Percentiles rank a stretch among this genome's conserved stretches.
Conservation (phyloP, 2,329 filamentous ascomycete species). For the Metarhizium robertsii region DNA sequence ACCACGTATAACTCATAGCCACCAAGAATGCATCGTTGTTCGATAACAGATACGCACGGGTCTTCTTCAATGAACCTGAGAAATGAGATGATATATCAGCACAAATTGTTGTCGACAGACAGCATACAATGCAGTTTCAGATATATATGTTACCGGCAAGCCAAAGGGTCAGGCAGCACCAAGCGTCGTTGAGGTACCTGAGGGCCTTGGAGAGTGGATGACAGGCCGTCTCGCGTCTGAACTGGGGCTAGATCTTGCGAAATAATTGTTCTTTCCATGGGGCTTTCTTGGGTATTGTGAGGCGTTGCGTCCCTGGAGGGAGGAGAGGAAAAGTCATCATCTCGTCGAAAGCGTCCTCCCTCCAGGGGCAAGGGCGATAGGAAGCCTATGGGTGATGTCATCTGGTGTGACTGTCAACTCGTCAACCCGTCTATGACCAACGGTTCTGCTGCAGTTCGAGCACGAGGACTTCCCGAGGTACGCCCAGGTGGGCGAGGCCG, state of each 20-base stretch:
- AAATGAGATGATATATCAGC: neutral
- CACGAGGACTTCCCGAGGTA: neutral
- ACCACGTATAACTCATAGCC: conserved; percentile 93
- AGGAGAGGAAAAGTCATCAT: conserved; percentile 5
- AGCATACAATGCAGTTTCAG: neutral
- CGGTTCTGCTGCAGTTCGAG: neutral
- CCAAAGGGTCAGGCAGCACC: conserved; percentile 50
- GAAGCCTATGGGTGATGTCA: conserved; percentile 9
- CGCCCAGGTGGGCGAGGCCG: conserved; percentile 3
- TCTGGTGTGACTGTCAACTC: neutral
- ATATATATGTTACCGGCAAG: conserved; percentile 35
- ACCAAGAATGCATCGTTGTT: conserved; percentile 58
- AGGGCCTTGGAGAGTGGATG: conserved; percentile 9
- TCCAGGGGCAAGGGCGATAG: conserved; percentile 6
- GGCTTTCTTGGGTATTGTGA: neutral
- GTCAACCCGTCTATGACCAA: neutral
- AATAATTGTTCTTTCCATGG: conserved; percentile 3
- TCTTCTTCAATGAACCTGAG: conserved; percentile 77
- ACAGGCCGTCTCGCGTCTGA: conserved; percentile 7
- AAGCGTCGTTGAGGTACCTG: conserved; percentile 32
- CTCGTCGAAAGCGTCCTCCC: conserved; percentile 4
- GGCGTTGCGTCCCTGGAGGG: neutral
- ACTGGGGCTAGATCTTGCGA: neutral
- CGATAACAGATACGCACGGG: conserved; percentile 61
- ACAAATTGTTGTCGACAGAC: conserved; percentile 5